These are phyloP conservation scores for Talaromyces sp. DNA, from an alignment of 2,329 filamentous ascomycete species.

Conservation along the genomic window DNA sequence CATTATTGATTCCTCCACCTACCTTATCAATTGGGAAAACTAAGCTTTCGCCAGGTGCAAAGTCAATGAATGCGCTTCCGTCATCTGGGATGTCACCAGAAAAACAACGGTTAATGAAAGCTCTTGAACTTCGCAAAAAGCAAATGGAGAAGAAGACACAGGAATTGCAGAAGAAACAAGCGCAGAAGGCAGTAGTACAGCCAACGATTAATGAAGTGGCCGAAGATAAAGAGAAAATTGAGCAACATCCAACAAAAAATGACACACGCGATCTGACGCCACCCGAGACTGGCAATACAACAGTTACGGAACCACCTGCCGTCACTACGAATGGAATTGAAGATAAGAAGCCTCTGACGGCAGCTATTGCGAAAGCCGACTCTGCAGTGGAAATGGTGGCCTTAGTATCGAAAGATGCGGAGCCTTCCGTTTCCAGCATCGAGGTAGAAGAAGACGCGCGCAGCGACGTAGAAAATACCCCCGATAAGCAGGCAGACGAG, in stretches of 20 bases:
- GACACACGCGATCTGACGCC: background rate
- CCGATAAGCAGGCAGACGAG: background rate
- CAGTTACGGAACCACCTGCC: background rate
- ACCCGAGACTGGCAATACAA: background rate
- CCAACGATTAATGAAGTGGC: background rate
- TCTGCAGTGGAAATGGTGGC: conserved; percentile 24
- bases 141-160: conserved; percentile 54
- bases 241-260: conserved; percentile 22
- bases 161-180: conserved; percentile 28
- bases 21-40: conserved; percentile 34
- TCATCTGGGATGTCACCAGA: conserved; percentile 72
- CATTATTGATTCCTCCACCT: conserved; percentile 39
- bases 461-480: background rate
- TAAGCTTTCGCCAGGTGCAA: conserved; percentile 38
- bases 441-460: background rate
- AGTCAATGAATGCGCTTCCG: conserved; percentile 45
- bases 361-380: conserved; percentile 24
- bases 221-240: conserved; percentile 30
- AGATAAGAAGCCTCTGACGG: conserved; percentile 19
- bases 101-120: conserved; percentile 90
- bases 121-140: conserved; percentile 82
- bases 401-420: conserved; percentile 14
- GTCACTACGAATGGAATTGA: background rate
- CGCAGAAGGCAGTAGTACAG: conserved; percentile 15
- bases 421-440: background rate